Evolutionary conservation across 1,284 basidiomycete species (phyloP).

Genomic region (Hypsizygus ulmarius): DNA sequence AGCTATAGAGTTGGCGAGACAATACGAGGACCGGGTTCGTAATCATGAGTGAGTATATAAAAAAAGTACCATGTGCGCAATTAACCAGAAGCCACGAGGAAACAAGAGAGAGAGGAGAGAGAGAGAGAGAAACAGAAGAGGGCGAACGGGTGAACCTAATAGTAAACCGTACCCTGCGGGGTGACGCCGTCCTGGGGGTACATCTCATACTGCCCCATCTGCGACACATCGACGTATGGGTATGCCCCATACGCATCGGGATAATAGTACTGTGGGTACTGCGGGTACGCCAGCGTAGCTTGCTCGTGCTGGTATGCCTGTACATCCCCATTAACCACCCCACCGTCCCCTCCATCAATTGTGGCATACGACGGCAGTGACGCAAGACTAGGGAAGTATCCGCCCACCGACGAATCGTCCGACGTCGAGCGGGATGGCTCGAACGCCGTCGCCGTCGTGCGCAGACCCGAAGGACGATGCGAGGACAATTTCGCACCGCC

Average conservation of each 20-base stretch:
- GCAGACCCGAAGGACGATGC: constrained; percentile 37
- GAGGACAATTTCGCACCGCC: constrained; percentile 17
- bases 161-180: constrained; percentile 55
- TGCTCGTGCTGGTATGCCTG: constrained; percentile 16
- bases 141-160: constrained; percentile 35
- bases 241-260: constrained; percentile 62
- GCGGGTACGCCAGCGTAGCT: constrained; percentile 47
- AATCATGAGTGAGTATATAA: constrained; percentile 18
- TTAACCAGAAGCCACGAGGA: constrained; percentile 12
- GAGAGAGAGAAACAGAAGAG: constrained; percentile 6
- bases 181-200: constrained; percentile 49
- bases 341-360: constrained; percentile 24
- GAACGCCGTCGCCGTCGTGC: constrained; percentile 45
- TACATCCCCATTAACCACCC: constrained; percentile 15
- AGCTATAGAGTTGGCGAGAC: background rate
- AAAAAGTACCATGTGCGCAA: constrained; percentile 16
- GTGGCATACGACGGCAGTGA: constrained; percentile 28
- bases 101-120: constrained; percentile 9
- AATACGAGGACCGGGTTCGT: constrained; percentile 5
- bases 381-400: constrained; percentile 28
- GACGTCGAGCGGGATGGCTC: constrained; percentile 37
- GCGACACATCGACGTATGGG: constrained; percentile 64
- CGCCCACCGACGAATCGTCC: constrained; percentile 21
- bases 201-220: constrained; percentile 62
- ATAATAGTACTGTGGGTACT: constrained; percentile 62